Conservation (phyloP, 176 grass and related monocot genomes). For the Saccharum spontaneum region DNA sequence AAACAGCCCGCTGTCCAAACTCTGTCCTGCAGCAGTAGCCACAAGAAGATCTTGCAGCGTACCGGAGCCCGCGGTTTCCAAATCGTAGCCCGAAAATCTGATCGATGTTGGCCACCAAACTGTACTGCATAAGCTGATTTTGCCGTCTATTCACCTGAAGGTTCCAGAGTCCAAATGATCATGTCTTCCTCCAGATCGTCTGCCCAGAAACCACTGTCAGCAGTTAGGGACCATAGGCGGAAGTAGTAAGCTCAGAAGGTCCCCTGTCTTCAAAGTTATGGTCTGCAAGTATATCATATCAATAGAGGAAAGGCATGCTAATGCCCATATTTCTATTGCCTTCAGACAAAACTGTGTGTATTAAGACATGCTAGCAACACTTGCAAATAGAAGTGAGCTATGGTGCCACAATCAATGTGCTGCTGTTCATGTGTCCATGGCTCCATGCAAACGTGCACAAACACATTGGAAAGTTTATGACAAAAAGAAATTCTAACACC, state of each 20-base stretch:
- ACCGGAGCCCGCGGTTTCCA: neutral
- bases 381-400: neutral
- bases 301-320: neutral
- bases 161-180: neutral
- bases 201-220: neutral
- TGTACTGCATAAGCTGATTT: neutral
- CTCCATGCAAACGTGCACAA: neutral
- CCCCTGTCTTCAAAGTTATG: neutral
- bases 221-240: neutral
- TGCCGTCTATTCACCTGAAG: neutral
- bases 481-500: neutral
- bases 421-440: neutral
- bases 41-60: neutral
- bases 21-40: neutral
- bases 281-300: neutral
- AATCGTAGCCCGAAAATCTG: neutral
- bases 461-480: neutral
- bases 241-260: neutral
- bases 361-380: neutral
- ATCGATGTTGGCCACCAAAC: neutral
- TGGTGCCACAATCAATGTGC: neutral
- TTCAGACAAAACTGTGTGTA: neutral
- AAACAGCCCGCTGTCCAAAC: neutral
- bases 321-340: neutral
- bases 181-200: neutral